Conservation (phyloP, 495 filamentous ascomycete species). For the Podospora pseudopauciseta region DNA sequence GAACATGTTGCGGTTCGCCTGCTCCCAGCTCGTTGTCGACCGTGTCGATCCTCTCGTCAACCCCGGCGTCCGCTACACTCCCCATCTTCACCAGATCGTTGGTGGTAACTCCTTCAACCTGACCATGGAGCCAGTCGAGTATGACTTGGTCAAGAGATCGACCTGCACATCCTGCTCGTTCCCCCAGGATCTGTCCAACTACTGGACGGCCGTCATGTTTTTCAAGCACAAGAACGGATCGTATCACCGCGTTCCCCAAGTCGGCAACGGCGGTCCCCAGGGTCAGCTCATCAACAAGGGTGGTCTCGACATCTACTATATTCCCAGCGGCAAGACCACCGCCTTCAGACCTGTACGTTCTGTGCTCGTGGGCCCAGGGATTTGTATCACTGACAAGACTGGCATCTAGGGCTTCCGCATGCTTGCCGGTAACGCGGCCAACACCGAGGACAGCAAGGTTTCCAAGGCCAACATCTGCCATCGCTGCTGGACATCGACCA, state of each 20-base stretch:
- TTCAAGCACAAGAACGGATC: conserved; percentile 61
- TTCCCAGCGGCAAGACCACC: conserved; percentile 47
- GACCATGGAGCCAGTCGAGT: conserved; percentile 55
- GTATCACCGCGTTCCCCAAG: conserved; percentile 64
- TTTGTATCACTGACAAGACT: conserved; percentile 43
- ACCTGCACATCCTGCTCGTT: conserved; percentile 70
- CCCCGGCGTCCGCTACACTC: conserved; percentile 47
- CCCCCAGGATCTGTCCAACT: conserved; percentile 69
- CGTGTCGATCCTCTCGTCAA: conserved; percentile 52
- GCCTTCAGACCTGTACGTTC: conserved; percentile 52
- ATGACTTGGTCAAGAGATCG: conserved; percentile 53
- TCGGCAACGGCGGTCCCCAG: conserved; percentile 56
- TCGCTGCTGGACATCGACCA: conserved; percentile 50
- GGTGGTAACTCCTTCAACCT: conserved; percentile 66
- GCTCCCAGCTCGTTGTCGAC: conserved; percentile 55
- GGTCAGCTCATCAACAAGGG: conserved; percentile 67
- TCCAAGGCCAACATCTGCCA: conserved; percentile 53
- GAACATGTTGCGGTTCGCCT: conserved; percentile 55
- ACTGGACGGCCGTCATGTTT: conserved; percentile 72
- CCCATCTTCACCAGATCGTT: conserved; percentile 52
- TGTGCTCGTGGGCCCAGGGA: neutral
- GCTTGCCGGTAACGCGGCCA: conserved; percentile 48
- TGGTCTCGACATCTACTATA: conserved; percentile 46
- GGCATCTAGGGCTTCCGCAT: conserved; percentile 54
- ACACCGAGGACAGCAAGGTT: conserved; percentile 47